Base-by-base conservation (phyloP, 2,329 filamentous ascomycete species). In the Eutypella sp. region DNA sequence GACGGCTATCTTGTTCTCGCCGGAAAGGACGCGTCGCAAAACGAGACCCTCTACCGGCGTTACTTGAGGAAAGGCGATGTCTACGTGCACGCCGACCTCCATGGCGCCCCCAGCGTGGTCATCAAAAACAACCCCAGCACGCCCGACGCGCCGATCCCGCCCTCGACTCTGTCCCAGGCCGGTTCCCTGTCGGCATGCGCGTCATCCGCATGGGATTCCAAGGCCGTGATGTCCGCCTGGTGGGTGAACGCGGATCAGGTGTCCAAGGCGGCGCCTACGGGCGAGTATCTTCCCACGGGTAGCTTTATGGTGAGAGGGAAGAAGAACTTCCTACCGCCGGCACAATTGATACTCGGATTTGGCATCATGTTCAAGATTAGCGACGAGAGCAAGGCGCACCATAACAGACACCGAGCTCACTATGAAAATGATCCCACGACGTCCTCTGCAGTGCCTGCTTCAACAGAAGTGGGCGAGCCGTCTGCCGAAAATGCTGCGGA, bases 191-290 rank as follows among this genome's bases (percentile, higher is more conserved):
- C 86, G 0, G 87, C 99, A 5, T 89, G 88, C 51, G 87, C 88
- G 8, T 96, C 90, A 1, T 85, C 76, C 46, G 93, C 92, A 0
- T 99, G 93, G 93, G 93, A 97, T 49, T 92, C 88, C 1, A 99
- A 99, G 66, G 92, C 92, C 8, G 82, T 89, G 15, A 95, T 97
- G 87, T 85, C 87, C 16, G 91, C 92, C 8, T 99, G 89, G 85
- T 99, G 93, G 93, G 92, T 95, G 0, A 83, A 85, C 50, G 85
- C 88, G 2, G 84, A 92, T 44, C 91, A 97, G 64, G 89, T 99
- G 0, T 89, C 87, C 9, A 97, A 97, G 68, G 88, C 82, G 27
- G 84, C 86, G 0, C 76, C 83, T 1, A 82, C 79, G 0, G 92
- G 92, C 20, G 91, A 95, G 54, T 92, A 88, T 56, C 68, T 99